Conservation (phyloP, 495 filamentous ascomycete genomes). For the Penicillium waksmanii region DNA sequence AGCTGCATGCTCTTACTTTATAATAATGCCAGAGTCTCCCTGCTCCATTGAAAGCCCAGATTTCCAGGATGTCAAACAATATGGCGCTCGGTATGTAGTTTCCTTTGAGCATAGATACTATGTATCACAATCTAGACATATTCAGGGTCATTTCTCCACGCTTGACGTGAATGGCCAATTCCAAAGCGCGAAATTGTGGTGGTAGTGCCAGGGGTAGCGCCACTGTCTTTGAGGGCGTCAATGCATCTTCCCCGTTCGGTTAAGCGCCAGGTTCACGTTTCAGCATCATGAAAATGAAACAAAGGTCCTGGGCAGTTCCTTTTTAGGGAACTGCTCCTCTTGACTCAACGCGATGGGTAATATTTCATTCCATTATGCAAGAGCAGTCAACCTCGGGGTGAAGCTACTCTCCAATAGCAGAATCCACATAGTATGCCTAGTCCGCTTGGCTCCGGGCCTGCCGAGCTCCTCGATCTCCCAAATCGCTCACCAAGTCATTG, state of each 20-base stretch:
- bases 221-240: not conserved
- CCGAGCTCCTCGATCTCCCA: not conserved
- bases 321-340: conserved; percentile 6
- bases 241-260: conserved; percentile 1
- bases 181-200: not conserved
- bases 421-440: not conserved
- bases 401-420: not conserved
- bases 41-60: not conserved
- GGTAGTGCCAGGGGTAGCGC: conserved; percentile 1
- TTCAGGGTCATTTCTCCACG: conserved; percentile 1
- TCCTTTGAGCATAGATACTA: not conserved
- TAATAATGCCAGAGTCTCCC: not conserved
- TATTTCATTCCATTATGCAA: not conserved
- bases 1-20: not conserved
- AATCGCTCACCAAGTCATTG: not conserved
- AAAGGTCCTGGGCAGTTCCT: not conserved
- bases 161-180: not conserved
- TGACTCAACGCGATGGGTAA: not conserved
- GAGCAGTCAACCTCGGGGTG: not conserved
- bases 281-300: not conserved
- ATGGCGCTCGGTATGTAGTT: conserved; percentile 9
- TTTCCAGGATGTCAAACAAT: not conserved
- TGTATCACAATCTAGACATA: not conserved
- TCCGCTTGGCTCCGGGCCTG: not conserved
- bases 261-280: not conserved